phyloP scores from a whole-genome alignment of 805 yeast genomes.

The Teunomyces aglyptinius region DNA sequence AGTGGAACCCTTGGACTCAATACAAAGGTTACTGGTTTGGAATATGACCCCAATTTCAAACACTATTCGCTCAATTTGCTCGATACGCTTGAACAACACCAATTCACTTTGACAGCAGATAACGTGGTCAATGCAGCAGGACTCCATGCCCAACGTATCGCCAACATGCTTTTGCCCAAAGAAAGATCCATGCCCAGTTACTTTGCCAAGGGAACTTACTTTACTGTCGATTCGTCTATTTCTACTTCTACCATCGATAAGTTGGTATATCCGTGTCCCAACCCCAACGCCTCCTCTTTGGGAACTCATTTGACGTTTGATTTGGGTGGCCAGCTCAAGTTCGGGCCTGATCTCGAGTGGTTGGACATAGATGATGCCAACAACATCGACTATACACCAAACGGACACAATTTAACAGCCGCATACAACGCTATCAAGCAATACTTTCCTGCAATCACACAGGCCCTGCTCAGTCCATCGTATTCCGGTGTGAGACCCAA shows the following conservation, averaged over 20 bases:
- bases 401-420: slow-evolving; percentile 43
- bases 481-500: slow-evolving; percentile 88
- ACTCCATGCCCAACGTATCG: slow-evolving; percentile 64
- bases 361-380: slow-evolving; percentile 39
- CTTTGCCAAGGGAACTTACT: slow-evolving; percentile 87
- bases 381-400: slow-evolving; percentile 48
- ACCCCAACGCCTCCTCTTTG: slow-evolving; percentile 66
- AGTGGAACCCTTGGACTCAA: slow-evolving; percentile 66
- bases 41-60: slow-evolving; percentile 18
- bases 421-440: slow-evolving; percentile 59
- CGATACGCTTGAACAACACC: slow-evolving; percentile 29
- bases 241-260: slow-evolving; percentile 25
- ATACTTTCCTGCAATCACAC: slow-evolving; percentile 62
- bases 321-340: slow-evolving; percentile 71
- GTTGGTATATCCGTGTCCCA: slow-evolving; percentile 71
- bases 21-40: slow-evolving; percentile 51
- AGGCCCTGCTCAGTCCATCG: slow-evolving; percentile 55
- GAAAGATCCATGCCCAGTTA: slow-evolving; percentile 56
- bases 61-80: slow-evolving; percentile 24
- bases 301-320: slow-evolving; percentile 89
- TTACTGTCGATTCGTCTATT: slow-evolving; percentile 49
- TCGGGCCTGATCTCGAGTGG: slow-evolving; percentile 93
- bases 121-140: slow-evolving; percentile 80
- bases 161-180: slow-evolving; percentile 66
- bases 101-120: slow-evolving; percentile 47